Percentiles rank a stretch among this genome's conserved stretches.
These are phyloP conservation scores for Kodamaea kaohsiungensis DNA, from an alignment of 805 yeast genomes.

Conservation along the genomic window DNA sequence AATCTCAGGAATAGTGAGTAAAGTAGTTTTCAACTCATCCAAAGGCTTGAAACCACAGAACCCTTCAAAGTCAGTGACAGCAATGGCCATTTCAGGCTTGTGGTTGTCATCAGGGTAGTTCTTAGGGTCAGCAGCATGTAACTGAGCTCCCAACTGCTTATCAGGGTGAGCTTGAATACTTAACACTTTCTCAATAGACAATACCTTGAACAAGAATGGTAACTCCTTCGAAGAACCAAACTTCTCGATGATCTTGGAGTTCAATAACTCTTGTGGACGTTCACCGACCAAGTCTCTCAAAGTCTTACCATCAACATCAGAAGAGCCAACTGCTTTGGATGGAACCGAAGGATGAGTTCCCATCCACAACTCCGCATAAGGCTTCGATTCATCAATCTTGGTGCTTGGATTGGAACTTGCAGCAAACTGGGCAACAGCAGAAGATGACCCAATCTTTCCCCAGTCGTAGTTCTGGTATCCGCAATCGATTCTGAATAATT, in stretches of 20 bases:
- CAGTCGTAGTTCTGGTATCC: slow-evolving; percentile 61
- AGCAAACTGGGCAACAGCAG: slow-evolving; percentile 90
- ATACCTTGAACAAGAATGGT: slow-evolving; percentile 92
- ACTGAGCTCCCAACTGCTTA: slow-evolving; percentile 72
- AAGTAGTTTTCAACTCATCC: slow-evolving; percentile 66
- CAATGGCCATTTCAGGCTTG: slow-evolving; percentile 99
- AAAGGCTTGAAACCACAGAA: slow-evolving; percentile 98
- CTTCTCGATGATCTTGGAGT: slow-evolving; percentile 56
- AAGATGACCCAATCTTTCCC: slow-evolving; percentile 70
- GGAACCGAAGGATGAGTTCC: slow-evolving; percentile 97
- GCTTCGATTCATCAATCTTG: slow-evolving; percentile 67
- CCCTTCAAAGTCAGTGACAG: slow-evolving; percentile 93
- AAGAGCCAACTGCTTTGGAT: slow-evolving; percentile 49
- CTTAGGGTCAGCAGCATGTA: slow-evolving; percentile 82
- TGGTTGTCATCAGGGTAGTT: slow-evolving; percentile 98
- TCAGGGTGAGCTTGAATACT: slow-evolving; percentile 98
- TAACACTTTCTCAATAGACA: slow-evolving; percentile 89
- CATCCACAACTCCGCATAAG: slow-evolving; percentile 99
- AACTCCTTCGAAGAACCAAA: slow-evolving; percentile 71
- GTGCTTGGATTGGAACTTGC: slow-evolving; percentile 63
- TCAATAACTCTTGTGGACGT: slow-evolving; percentile 61
- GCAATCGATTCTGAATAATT: slow-evolving; percentile 43
- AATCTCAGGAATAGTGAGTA: slow-evolving; percentile 77
- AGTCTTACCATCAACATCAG: slow-evolving; percentile 45
- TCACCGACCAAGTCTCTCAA: slow-evolving; percentile 67